Conservation (phyloP, 768 basidiomycete genomes). For the Russula dissimulans region DNA sequence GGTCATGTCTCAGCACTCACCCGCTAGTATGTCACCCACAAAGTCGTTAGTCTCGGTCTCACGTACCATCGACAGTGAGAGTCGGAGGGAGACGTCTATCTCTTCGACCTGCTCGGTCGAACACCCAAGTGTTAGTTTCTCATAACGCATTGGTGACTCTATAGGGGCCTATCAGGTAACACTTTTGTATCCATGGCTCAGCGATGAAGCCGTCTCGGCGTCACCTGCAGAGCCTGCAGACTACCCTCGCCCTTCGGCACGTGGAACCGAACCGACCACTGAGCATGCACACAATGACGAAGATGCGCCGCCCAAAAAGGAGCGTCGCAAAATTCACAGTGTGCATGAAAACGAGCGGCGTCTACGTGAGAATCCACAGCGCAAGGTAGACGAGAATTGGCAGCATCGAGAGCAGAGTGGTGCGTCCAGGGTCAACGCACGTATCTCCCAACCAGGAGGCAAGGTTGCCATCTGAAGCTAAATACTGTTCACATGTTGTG, state of each 20-base stretch:
- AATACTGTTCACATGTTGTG: background rate
- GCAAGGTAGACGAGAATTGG: slow-evolving; percentile 16
- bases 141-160: background rate
- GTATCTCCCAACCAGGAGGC: slow-evolving; percentile 52
- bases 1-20: slow-evolving; percentile 16
- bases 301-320: slow-evolving; percentile 12
- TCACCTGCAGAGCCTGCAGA: slow-evolving; percentile 18
- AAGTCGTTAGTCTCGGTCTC: background rate
- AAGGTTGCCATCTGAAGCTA: slow-evolving; percentile 30
- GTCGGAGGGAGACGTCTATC: slow-evolving; percentile 20
- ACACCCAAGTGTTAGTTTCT: slow-evolving; percentile 9
- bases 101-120: slow-evolving; percentile 12
- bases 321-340: slow-evolving; percentile 14
- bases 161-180: background rate
- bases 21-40: slow-evolving; percentile 12
- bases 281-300: slow-evolving; percentile 14
- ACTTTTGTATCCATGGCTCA: background rate
- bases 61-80: slow-evolving; percentile 3
- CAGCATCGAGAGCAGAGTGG: slow-evolving; percentile 9
- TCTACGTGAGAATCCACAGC: slow-evolving; percentile 16
- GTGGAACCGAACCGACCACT: slow-evolving; percentile 1
- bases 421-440: slow-evolving; percentile 29
- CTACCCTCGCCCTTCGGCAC: slow-evolving; percentile 18
- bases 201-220: slow-evolving; percentile 1
- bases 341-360: slow-evolving; percentile 17